Base-by-base conservation (phyloP, 2,329 filamentous ascomycete species). In the Penicillium sp. region DNA sequence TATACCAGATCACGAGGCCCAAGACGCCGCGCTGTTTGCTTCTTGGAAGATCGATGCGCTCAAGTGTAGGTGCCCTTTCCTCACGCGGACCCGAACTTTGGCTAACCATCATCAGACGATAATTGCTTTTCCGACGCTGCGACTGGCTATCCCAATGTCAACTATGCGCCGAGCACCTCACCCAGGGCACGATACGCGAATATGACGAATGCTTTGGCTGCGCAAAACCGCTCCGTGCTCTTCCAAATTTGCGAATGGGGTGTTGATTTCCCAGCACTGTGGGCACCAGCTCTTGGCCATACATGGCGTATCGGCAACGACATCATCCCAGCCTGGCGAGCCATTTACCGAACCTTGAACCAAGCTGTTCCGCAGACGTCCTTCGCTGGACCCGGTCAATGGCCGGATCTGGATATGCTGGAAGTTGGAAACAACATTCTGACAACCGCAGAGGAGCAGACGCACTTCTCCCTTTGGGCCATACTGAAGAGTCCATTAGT, bases 161-260 rank as follows among this genome's bases (percentile, higher is more conserved):
- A 78, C 19, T 72, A 72, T 7, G 76, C 75, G 0, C 71, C 76
- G 0, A 78, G 75, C 25, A 75, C 76, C 1, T 76, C 78, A 4
- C 79, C 80, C 0, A 74, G 78, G 0, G 64, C 73, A 0, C 78
- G 81, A 0, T 82, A 83, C 59, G 68, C 79, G 10, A 80, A 77
- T 49, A 85, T 84, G 82, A 79, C 79, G 0, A 66, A 72, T 0
- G 76, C 78, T 0, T 70, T 84, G 0, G 71, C 78, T 4, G 66
- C 70, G 0, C 74, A 78, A 0, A 69, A 77, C n/a, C 75, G 79
- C 0, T 71, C 79, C 5, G 79, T 84, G 1, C 68, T 81, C 3
- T 84, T 83, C 60, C 81, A 81, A 38, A 76, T 84, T 8, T 85
- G 83, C 62, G 83, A 85, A 67, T 85, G 83, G 83, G 83, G 82